A percentile compares a stretch with the other conserved stretches of the same genome.
phyloP scores from a whole-genome alignment of 2,329 filamentous ascomycete genomes.

The Pseudogymnoascus sp. region DNA sequence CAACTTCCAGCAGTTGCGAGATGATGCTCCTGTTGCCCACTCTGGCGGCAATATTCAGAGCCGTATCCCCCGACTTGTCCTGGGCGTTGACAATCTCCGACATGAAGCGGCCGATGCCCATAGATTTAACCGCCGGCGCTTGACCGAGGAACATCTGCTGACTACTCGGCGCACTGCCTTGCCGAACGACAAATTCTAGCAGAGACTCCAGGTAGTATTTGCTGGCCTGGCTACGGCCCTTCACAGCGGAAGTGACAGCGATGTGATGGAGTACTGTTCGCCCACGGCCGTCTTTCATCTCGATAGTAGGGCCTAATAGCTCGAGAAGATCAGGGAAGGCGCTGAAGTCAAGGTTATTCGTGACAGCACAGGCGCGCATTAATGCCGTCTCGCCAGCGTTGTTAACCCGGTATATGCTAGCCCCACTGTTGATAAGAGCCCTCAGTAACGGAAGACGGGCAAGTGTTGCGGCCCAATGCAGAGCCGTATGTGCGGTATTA shows the following conservation, averaged over 20 bases:
- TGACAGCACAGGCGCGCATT: slow-evolving; percentile 86
- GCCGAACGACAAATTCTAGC: slow-evolving; percentile 86
- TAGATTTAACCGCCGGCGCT: slow-evolving; percentile 31
- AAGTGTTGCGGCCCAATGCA: slow-evolving; percentile 94
- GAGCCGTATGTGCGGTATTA: slow-evolving; percentile 74
- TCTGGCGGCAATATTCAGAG: slow-evolving; percentile 83
- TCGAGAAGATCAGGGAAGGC: slow-evolving; percentile 89
- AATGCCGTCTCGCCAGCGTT: slow-evolving; percentile 83
- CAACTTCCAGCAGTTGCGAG: slow-evolving; percentile 90
- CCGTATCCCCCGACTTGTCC: slow-evolving; percentile 90
- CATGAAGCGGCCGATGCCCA: slow-evolving; percentile 89
- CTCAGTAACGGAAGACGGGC: slow-evolving; percentile 76
- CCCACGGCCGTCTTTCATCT: slow-evolving; percentile 80
- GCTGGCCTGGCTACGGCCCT: slow-evolving; percentile 82
- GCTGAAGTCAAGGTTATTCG: slow-evolving; percentile 85
- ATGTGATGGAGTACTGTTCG: slow-evolving; percentile 94
- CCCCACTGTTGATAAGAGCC: slow-evolving; percentile 72
- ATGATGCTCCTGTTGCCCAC: slow-evolving; percentile 94
- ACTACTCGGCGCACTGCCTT: slow-evolving; percentile 57
- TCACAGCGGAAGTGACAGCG: slow-evolving; percentile 89
- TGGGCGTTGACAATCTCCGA: slow-evolving; percentile 93
- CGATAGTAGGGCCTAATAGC: slow-evolving; percentile 79
- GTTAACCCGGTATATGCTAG: slow-evolving; percentile 82
- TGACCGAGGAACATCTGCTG: slow-evolving; percentile 30
- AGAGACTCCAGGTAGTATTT: slow-evolving; percentile 94